Conservation (phyloP, 2,329 filamentous ascomycete genomes). For the Polytolypa hystricis region DNA sequence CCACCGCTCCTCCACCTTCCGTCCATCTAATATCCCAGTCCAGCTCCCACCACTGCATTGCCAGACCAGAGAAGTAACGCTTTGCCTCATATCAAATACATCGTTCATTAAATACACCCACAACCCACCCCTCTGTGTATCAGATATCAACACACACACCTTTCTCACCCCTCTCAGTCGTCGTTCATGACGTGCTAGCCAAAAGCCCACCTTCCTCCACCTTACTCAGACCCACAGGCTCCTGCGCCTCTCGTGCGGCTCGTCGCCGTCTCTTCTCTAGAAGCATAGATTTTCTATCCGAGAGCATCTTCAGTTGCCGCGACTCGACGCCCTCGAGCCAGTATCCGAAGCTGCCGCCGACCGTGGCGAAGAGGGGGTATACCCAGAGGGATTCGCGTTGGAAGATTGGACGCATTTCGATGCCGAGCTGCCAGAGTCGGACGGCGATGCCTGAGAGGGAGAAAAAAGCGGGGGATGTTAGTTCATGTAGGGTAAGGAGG, state of each 20-base stretch:
- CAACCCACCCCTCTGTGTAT: too few species aligned
- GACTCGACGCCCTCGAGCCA: constrained; percentile 89
- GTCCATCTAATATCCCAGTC: too few species aligned
- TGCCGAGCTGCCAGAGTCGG: constrained; percentile 92
- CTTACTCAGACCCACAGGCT: constrained; percentile 16
- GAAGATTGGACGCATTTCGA: constrained; percentile 96
- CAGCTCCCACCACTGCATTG: too few species aligned
- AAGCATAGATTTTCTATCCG: constrained; percentile 66
- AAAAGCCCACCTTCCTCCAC: constrained; percentile 24
- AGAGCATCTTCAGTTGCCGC: constrained; percentile 64
- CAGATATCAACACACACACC: too few species aligned
- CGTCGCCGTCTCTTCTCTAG: constrained; percentile 82
- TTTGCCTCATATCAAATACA: too few species aligned
- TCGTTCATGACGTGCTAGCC: constrained; percentile 26
- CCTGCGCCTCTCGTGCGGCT: constrained; percentile 50
- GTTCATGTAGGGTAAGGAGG: not conserved
- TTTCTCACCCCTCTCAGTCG: too few species aligned
- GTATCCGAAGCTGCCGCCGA: constrained; percentile 89
- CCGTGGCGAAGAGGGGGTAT: constrained; percentile 77
- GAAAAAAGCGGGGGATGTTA: constrained; percentile 5
- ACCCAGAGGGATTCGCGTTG: constrained; percentile 73
- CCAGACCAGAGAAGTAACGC: too few species aligned
- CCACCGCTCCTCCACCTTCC: too few species aligned
- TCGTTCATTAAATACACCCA: too few species aligned
- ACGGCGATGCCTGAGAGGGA: constrained; percentile 63